phyloP scores from a whole-genome alignment of 805 yeast genomes.

The Candida maltosa region DNA sequence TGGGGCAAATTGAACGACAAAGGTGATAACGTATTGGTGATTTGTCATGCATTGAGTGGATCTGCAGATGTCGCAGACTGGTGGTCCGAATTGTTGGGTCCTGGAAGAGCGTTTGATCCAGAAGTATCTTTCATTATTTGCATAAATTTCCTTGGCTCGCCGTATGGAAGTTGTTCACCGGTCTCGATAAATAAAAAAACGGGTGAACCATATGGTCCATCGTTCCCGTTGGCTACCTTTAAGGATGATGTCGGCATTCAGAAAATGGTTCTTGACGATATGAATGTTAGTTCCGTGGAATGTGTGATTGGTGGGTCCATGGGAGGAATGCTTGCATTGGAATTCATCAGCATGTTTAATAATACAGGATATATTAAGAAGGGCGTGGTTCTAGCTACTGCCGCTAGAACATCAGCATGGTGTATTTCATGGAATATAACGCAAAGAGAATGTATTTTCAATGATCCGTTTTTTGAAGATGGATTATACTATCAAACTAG shows the following conservation, averaged over 20 bases:
- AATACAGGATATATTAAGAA: constrained; percentile 64
- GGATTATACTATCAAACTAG: constrained; percentile 70
- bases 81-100: constrained; percentile 97
- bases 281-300: constrained; percentile 79
- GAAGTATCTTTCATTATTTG: constrained; percentile 82
- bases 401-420: constrained; percentile 97
- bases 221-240: constrained; percentile 90
- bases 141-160: constrained; percentile 90
- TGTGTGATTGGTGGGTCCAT: constrained; percentile 93
- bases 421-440: constrained; percentile 99
- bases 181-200: constrained; percentile 76
- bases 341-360: constrained; percentile 66
- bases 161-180: constrained; percentile 95
- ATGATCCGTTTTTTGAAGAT: constrained; percentile 90
- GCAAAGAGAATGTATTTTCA: constrained; percentile 91
- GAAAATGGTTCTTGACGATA: constrained; percentile 66
- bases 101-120: constrained; percentile 86
- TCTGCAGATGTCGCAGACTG: constrained; percentile 94
- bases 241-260: constrained; percentile 89
- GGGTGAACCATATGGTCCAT: constrained; percentile 83
- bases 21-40: constrained; percentile 77
- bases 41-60: constrained; percentile 95
- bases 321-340: constrained; percentile 97
- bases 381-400: constrained; percentile 84
- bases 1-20: constrained; percentile 83